phyloP scores from a whole-genome alignment of 352 stramenopile genomes.

The Vaucheria bursata region DNA sequence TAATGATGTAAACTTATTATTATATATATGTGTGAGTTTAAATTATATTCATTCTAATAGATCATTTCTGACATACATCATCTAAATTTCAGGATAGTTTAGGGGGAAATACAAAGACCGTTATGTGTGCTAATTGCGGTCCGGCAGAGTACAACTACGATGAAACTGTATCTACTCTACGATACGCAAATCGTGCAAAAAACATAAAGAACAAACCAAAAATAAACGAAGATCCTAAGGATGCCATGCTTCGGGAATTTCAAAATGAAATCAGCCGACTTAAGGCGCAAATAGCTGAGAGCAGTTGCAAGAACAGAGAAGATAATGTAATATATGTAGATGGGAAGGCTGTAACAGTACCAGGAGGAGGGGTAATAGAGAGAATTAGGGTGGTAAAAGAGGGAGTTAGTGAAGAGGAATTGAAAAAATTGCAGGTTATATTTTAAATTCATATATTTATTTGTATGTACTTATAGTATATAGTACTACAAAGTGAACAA shows the following conservation, averaged over 20 bases:
- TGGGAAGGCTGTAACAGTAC: conserved; percentile 10
- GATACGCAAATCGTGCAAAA: conserved; percentile 82
- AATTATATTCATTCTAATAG: too few relatives aligned
- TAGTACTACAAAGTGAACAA: too few relatives aligned
- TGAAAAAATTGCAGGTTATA: conserved; percentile 55
- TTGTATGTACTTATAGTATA: too few relatives aligned
- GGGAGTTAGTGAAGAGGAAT: conserved; percentile 55
- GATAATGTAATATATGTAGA: conserved; percentile 1
- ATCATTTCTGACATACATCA: not conserved
- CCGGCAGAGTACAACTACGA: conserved; percentile 97
- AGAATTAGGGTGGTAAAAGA: conserved; percentile 71
- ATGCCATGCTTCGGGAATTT: conserved; percentile 92
- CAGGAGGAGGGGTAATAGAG: conserved; percentile 59
- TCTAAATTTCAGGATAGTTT: conserved; percentile 57
- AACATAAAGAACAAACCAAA: conserved; percentile 98
- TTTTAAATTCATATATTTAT: too few relatives aligned
- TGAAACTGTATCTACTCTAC: conserved; percentile 94
- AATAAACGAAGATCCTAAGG: conserved; percentile 96
- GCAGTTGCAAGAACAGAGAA: not conserved
- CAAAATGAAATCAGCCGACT: conserved; percentile 88
- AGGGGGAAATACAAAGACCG: conserved; percentile 90
- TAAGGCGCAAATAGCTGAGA: conserved; percentile 61
- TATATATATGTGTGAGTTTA: too few relatives aligned
- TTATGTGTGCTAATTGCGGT: conserved; percentile 94
- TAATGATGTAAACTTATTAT: too few relatives aligned